Conservation (phyloP, 208 protist species). For the Wallacemonas sp. region DNA sequence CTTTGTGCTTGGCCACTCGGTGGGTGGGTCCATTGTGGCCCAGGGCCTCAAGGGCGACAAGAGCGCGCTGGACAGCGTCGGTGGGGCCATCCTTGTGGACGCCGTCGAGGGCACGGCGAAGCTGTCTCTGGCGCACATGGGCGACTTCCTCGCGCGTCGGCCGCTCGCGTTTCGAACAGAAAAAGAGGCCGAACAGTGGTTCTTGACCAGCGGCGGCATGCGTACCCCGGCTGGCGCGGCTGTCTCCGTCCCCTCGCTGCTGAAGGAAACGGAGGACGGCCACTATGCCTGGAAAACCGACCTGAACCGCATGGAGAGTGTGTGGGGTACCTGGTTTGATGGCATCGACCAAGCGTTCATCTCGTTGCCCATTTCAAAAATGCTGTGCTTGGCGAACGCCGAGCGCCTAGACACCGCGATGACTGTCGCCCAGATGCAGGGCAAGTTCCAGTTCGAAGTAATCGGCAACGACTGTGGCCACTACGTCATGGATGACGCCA, state of each 20-base stretch:
- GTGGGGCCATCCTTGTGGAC: conserved; percentile 84
- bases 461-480: conserved; percentile 86
- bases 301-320: conserved; percentile 55
- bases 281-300: conserved; percentile 79
- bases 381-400: conserved; percentile 86
- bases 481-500: conserved; percentile 92
- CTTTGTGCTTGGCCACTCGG: conserved; percentile 87
- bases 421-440: conserved; percentile 94
- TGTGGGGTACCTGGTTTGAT: conserved; percentile 90
- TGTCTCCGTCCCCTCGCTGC: conserved; percentile 77
- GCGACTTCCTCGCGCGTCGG: conserved; percentile 66
- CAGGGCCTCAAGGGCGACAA: conserved; percentile 38
- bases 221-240: conserved; percentile 54
- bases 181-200: conserved; percentile 78
- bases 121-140: conserved; percentile 79
- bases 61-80: conserved; percentile 31
- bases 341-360: conserved; percentile 87
- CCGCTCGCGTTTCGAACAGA: conserved; percentile 66
- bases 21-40: conserved; percentile 82
- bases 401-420: conserved; percentile 89
- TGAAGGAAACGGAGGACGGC: conserved; percentile 29
- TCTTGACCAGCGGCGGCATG: conserved; percentile 77
- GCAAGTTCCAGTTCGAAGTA: conserved; percentile 93
- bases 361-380: conserved; percentile 67
- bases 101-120: conserved; percentile 91